Evolutionary conservation across 345 rosid species (phyloP), one percentile per base, ranked within the genome.

Genomic region (Syzygium grande): DNA sequence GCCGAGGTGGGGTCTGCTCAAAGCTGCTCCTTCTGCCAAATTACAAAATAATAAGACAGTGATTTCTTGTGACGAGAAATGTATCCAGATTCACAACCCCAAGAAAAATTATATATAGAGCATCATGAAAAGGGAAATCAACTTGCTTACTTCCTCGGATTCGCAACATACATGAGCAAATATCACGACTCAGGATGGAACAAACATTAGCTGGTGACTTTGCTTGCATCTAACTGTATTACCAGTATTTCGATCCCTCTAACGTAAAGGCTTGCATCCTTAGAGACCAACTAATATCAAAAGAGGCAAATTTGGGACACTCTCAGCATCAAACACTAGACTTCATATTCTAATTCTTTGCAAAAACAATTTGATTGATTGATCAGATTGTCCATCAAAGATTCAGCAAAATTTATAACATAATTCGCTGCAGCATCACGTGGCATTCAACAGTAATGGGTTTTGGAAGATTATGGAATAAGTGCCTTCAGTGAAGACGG

Each of bases 1-100:
- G 86, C 87, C 46, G 88, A 46, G 91, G 61, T 79, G 93, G 84
- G 84, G 88, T 86, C 85, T 85, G 90, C 52, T 87, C 92, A 58
- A 85, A 79, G 88, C 85, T 84, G 84, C 51, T 91, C 55, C 89
- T 91, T 59, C 99, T 96, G 98, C 94, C 89, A 85, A 88, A 85
- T 34, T 46, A 85, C 34, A n/a, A 65, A 56, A 84, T 29, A 52
- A 84, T 46, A 30, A 87, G 51, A 59, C 58, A 59, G 51, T 15
- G 49, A 52, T 58, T 34, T 58, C 41, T 21, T n/a, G 34, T 30
- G 27, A 56, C 46, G 55, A 25, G n/a, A 43, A 46, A 52, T 27
- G 51, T 23, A 25, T 41, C 41, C 46, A 51, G 27, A 85, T 84
- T 73, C 25, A 73, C 49, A 38, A 73, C 23, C 49, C 49, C 83